Base-by-base conservation (phyloP, 2,329 filamentous ascomycete genomes). In the Colletotrichum sublineola region DNA sequence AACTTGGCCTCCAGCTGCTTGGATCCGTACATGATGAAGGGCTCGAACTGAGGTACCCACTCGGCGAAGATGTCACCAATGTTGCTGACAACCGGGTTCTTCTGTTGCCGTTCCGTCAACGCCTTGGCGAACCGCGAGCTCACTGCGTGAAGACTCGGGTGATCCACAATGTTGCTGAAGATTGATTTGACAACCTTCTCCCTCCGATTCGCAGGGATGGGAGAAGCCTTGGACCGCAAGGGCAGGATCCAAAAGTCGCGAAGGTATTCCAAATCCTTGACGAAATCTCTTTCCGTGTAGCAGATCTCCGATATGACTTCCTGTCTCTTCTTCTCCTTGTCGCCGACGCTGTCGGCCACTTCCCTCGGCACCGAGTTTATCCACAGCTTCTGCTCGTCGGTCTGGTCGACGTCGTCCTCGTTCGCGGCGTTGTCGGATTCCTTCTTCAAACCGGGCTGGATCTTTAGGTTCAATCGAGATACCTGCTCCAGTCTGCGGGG, bases 241-340 rank as follows among this genome's bases (percentile, higher is more conserved):
- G 96, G 96, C 76, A 96, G 89, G 84, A 99, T 97, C 96, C 96
- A 99, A 86, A 98, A 99, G 84, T 99, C 96, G 74, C 96, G 91
- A 40, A 99, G 86, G 80, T 99, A 99, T 82, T 99, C 96, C 77
- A 99, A 86, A 82, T 99, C 96, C 85, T 99, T 99, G 80, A 99
- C 96, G 78, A 99, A 99, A 83, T 99, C 96, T 77, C 96, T 91
- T 81, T 99, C 96, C 0, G 96, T 99, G 84, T 99, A 99, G 91
- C 97, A 98, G 74, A 98, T 92, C 81, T 99, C 96, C 7, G 96
- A 98, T 73, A 99, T 98, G 77, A 99, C 94, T 80, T 99, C 96
- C 80, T 99, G 96, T 56, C 96, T 91, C 85, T 98, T 98, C 90
- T 97, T 97, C 82, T 99, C 96, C 76, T 90, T 90, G 76, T 99